Conservation (phyloP, 2,329 filamentous ascomycete genomes). For the Curvularia verruculosa region DNA sequence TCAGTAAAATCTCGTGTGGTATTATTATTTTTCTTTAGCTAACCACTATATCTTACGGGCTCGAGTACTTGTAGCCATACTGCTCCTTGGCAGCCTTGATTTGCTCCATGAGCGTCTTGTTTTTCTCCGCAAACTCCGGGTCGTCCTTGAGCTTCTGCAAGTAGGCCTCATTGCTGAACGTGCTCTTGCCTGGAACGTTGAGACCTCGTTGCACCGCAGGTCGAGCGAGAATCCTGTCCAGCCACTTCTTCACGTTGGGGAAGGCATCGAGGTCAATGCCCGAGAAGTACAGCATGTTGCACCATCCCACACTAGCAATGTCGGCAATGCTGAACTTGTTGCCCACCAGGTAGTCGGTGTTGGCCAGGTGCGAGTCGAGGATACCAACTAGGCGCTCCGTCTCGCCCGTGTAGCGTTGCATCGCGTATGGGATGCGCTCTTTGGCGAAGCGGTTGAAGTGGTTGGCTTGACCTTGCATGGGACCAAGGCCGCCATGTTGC, state of each 20-base stretch:
- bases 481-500: conserved; percentile 55
- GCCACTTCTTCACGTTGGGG: conserved; percentile 54
- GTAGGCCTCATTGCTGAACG: conserved; percentile 52
- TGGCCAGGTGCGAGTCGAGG: conserved; percentile 51
- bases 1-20: no score
- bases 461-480: conserved; percentile 53
- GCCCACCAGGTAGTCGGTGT: conserved; percentile 53
- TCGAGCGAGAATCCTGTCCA: conserved; percentile 50
- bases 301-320: conserved; percentile 55
- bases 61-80: conserved; percentile 55
- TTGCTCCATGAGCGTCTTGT: conserved; percentile 47
- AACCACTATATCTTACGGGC: conserved; percentile 30
- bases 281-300: conserved; percentile 50
- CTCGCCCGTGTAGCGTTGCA: conserved; percentile 56
- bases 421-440: conserved; percentile 53
- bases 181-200: conserved; percentile 45
- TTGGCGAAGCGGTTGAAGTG: conserved; percentile 52
- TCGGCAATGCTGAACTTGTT: conserved; percentile 56
- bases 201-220: conserved; percentile 52
- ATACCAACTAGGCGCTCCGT: conserved; percentile 56
- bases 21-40: background rate
- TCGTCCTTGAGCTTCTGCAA: conserved; percentile 54
- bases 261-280: conserved; percentile 52
- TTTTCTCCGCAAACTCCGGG: conserved; percentile 56
- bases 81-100: conserved; percentile 53